Evolutionary conservation across 129 eudicot species (phyloP), one percentile per base, ranked within the genome.

Genomic region (Escallonia rubra): DNA sequence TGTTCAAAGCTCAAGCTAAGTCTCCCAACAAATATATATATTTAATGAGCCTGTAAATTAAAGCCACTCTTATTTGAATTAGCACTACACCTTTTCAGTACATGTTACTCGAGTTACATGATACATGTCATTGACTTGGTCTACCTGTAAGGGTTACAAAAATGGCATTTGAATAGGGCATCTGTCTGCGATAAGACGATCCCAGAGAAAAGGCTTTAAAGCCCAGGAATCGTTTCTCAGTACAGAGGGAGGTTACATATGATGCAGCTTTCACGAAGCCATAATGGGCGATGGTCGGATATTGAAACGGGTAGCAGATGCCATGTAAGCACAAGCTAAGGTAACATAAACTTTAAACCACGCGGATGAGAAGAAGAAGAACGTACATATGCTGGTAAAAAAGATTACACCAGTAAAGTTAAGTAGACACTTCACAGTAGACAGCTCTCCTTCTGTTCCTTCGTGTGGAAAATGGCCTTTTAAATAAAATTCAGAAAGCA

Each of bases 381-480:
- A 86, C 23, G 85, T 70, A 68, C 83, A 85, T 2, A 72, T 44
- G 39, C 76, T 58, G 48, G 92, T 89, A 62, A 86, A 71, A 63
- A 76, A 53, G 40, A 93, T 80, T 69, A 88, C 99, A 69, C 78
- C 62, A 44, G 79, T 10, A 62, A 71, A 83, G 54, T 86, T 89
- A 48, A 73, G 54, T 38, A 86, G 52, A 69, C 95, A 86, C 67
- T 81, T 83, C 12, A 15, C 8, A 43, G 74, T 76, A 47, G 85
- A 71, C 51, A 93, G 84, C 41, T 81, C 82, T 6, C 62, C 66
- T 79, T 89, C 95, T 42, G 78, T 76, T 67, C 82, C 95, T 68
- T 86, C 85, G 7, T 68, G 42, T 13, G 96, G 96, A 65, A 93
- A 93, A 76, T 85, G 85, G 34, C 99, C 96, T 4, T 41, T 38